A percentile compares a stretch with the other conserved stretches of the same genome.
phyloP scores from a whole-genome alignment of 768 basidiomycete species.

The Russula earlei region DNA sequence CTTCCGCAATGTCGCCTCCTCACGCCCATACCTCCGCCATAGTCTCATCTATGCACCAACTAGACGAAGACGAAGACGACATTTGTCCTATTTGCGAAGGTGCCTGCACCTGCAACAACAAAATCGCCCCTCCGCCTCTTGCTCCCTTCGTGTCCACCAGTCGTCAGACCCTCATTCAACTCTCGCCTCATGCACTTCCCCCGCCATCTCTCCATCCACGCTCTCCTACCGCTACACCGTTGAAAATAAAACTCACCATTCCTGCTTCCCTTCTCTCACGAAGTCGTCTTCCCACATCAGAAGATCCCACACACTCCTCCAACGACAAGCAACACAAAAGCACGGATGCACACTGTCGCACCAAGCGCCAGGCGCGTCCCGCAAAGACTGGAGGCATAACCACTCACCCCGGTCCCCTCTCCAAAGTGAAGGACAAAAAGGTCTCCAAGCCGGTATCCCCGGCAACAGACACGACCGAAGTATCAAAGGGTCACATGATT shows the following conservation, averaged over 20 bases:
- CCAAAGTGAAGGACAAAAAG: conserved; percentile 9
- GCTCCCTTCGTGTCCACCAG: background rate
- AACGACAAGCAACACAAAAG: conserved; percentile 15
- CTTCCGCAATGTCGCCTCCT: conserved; percentile 59
- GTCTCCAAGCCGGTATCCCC: conserved; percentile 3
- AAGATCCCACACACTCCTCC: background rate
- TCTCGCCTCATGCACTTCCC: background rate
- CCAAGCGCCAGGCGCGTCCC: conserved; percentile 10
- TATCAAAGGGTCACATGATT: conserved; percentile 1
- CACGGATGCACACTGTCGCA: background rate
- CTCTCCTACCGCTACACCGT: background rate
- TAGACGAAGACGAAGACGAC: conserved; percentile 76
- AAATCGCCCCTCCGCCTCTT: conserved; percentile 10
- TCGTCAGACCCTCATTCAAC: background rate
- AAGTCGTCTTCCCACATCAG: background rate
- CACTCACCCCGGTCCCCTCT: background rate
- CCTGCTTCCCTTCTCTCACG: conserved; percentile 18
- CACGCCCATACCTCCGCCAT: conserved; percentile 55
- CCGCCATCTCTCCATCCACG: conserved; percentile 1
- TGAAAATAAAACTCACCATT: conserved; percentile 22
- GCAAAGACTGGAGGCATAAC: background rate
- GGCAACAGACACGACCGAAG: conserved; percentile 20
- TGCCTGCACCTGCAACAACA: conserved; percentile 70
- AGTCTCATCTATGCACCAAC: conserved; percentile 27
- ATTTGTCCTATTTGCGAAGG: conserved; percentile 89